Conservation (phyloP, 164 flowering plant species). For the Umbellularia californica region DNA sequence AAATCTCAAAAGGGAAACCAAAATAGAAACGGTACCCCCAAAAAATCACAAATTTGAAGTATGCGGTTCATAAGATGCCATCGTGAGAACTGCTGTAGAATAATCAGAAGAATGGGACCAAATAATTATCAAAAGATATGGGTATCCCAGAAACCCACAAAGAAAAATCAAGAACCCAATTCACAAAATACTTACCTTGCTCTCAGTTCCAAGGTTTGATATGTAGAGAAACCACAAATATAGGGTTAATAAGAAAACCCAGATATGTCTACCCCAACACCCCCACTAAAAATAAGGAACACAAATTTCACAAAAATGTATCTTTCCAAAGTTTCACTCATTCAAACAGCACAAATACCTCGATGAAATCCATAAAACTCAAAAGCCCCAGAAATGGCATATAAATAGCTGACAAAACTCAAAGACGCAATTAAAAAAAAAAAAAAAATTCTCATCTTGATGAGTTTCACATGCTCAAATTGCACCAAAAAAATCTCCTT, state of each 20-base stretch:
- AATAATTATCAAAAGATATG: background rate
- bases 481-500: background rate
- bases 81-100: background rate
- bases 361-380: background rate
- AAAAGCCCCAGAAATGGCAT: background rate
- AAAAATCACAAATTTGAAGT: background rate
- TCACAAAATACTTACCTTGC: background rate
- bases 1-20: background rate
- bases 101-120: background rate
- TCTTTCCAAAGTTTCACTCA: background rate
- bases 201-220: no score
- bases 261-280: no score
- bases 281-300: no score
- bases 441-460: constrained; percentile 15
- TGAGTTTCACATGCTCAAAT: background rate
- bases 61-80: background rate
- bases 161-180: background rate
- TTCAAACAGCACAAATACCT: background rate
- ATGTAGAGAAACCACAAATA: no score
- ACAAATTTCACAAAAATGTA: no score
- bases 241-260: no score
- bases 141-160: background rate
- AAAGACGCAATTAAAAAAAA: constrained; percentile 12
- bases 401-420: background rate
- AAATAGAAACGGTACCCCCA: background rate